A percentile compares a stretch with the other conserved stretches of the same genome.
Conservation (phyloP, 1,139 yeast genomes). For the Lodderomyces beijingensis region DNA sequence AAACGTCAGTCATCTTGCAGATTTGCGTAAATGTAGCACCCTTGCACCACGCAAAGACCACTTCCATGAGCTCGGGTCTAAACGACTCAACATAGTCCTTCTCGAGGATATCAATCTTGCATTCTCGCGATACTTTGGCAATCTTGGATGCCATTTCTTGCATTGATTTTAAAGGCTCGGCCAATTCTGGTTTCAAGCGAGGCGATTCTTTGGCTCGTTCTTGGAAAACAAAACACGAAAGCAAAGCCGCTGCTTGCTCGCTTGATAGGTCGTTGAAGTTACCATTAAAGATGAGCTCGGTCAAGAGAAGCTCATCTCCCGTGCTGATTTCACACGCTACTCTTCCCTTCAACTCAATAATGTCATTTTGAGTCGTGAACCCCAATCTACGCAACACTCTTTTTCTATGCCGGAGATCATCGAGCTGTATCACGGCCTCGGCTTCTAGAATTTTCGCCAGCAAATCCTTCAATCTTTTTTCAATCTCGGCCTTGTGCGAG, state of each 20-base stretch:
- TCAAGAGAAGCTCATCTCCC: conserved; percentile 85
- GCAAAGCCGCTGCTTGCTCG: conserved; percentile 86
- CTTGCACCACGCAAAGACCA: conserved; percentile 93
- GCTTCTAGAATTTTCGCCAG: conserved; percentile 73
- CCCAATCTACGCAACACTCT: conserved; percentile 81
- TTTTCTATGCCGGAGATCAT: conserved; percentile 88
- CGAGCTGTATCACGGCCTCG: conserved; percentile 87
- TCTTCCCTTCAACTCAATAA: conserved; percentile 92
- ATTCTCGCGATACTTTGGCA: conserved; percentile 84
- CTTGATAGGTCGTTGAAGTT: conserved; percentile 82
- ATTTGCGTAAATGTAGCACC: conserved; percentile 95
- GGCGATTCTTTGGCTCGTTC: conserved; percentile 91
- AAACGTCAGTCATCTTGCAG: conserved; percentile 97
- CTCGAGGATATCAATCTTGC: conserved; percentile 83
- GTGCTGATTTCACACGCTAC: conserved; percentile 94
- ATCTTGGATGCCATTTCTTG: conserved; percentile 87
- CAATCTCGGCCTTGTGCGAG: conserved; percentile 57
- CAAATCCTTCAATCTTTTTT: conserved; percentile 55
- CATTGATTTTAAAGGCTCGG: conserved; percentile 82
- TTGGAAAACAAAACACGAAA: conserved; percentile 95
- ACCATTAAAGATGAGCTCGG: conserved; percentile 93
- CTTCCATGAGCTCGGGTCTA: conserved; percentile 93
- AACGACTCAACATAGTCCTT: conserved; percentile 89
- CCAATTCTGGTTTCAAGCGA: conserved; percentile 76
- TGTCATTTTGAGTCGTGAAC: conserved; percentile 77